These are phyloP conservation scores for Phialophora tarda DNA, from an alignment of 2,329 filamentous ascomycete genomes.

Conservation along the genomic window DNA sequence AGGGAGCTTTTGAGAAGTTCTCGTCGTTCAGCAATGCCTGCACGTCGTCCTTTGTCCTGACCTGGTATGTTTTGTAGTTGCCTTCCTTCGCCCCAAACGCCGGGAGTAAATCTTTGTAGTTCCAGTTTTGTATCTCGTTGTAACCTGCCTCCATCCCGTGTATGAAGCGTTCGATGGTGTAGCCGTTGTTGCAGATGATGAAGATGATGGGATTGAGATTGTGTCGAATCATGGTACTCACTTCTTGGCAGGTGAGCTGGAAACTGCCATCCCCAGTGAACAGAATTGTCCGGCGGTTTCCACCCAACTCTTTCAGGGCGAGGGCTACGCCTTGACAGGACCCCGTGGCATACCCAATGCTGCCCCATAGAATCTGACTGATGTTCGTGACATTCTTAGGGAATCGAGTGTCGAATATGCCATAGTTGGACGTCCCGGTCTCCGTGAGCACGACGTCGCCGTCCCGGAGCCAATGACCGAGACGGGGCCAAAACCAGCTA, in stretches of 20 bases:
- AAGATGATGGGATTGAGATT: constrained; percentile 58
- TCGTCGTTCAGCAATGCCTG: constrained; percentile 39
- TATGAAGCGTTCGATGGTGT: constrained; percentile 64
- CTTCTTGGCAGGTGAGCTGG: constrained; percentile 69
- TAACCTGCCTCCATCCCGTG: constrained; percentile 61
- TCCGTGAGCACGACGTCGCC: constrained; percentile 65
- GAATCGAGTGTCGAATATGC: constrained; percentile 58
- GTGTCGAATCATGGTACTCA: constrained; percentile 66
- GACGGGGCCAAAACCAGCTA: constrained; percentile 64
- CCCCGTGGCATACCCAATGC: constrained; percentile 66
- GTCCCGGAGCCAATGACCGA: constrained; percentile 59
- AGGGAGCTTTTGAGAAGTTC: constrained; percentile 48
- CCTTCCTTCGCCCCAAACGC: constrained; percentile 38
- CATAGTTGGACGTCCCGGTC: constrained; percentile 65
- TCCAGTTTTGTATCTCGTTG: constrained; percentile 61
- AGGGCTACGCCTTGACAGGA: constrained; percentile 62
- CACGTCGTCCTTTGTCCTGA: constrained; percentile 62
- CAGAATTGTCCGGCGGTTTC: constrained; percentile 63
- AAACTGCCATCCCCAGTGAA: constrained; percentile 69
- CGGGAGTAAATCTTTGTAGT: constrained; percentile 54
- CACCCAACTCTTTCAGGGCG: constrained; percentile 59
- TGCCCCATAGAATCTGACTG: constrained; percentile 62
- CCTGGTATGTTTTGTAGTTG: constrained; percentile 63
- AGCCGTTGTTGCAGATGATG: constrained; percentile 65
- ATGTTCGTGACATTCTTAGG: constrained; percentile 58